Base-by-base conservation (phyloP, 1,139 yeast species). In the Suhomyces bolitotheri region DNA sequence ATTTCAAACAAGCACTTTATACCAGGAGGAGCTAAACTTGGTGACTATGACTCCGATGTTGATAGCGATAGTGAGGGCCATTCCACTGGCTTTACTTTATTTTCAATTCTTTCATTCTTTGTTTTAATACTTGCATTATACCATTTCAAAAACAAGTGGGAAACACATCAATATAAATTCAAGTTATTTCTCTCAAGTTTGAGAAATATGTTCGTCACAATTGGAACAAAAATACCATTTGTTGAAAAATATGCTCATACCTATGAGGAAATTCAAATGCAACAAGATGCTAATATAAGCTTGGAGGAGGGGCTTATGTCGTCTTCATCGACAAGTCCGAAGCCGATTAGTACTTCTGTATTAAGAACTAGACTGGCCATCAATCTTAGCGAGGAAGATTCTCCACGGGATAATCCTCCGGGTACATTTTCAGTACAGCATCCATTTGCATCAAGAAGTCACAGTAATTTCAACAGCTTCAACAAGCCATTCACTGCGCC, bases 351-450 rank as follows among this genome's bases (percentile, higher is more conserved):
- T 5, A 23, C 22, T 11, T 38, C 46, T 0, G 68, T 63, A 11
- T 54, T 71, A 15, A 50, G 76, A 29, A 71, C 76, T 0, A 47
- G 76, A 39, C 71, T 72, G 40, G 55, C 63, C 4, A 60, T 67
- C 19, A 68, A 58, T 26, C 58, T 71, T 36, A 46, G 51, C 19
- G 68, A 58, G 8, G 38, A 31, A 12, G 50, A 45, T 17, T 40
- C 46, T 21, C 22, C 22, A 14, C 12, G 12, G 10, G 21, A 37
- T 17, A 12, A 15, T n/a, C 24, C 27, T 4, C 16, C 45, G 31
- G 7, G 34, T 24, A 22, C 14, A 15, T 17, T 17, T 17, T 17
- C 20, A 17, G 20, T 17, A 8, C 20, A 17, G 8, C 20, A 17
- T 8, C 20, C 20, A 17, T 17, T 17, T 17, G 20, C 20, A 7